Evolutionary conservation across 2,329 filamentous ascomycete species (phyloP), one percentile per base, ranked within the genome.

Genomic region (Colletotrichum scovillei): DNA sequence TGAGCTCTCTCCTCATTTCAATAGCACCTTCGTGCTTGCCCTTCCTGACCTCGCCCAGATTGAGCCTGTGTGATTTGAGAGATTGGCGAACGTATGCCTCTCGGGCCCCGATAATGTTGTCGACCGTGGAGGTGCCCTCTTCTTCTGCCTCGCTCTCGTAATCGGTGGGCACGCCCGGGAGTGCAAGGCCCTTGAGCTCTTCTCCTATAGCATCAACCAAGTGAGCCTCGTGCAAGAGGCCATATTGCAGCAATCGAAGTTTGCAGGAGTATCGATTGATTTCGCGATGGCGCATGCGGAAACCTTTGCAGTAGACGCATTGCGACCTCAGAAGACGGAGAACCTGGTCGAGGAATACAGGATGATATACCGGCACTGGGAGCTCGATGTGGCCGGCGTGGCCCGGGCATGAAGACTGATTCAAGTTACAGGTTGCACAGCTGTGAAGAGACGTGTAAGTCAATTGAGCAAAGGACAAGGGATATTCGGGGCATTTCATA

Each of bases 351-450:
- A 99, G 93, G 80, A 98, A 98, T 2, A 95, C 93, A n/a, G 96
- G 94, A 82, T 99, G 96, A 82, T 98, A 99, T 65, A 98, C 94
- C 59, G 94, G 94, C 14, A 95, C 93, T 16, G 97, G 95, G 14
- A 99, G 91, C 78, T 98, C 95, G 81, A 99, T 97, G 81, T 99
- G 97, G 66, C 97, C 97, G 73, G 93, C 90, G 85, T 99, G 97
- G 70, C 97, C 97, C 7, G 96, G 95, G 81, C 97, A 99, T 78
- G 90, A 90, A 80, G 92, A 89, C 74, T 92, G 92, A 79, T 92
- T 93, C 76, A 97, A 89, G 77, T 96, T 94, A 85, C 97, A 99
- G 82, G 97, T 99, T 78, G 95, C 89, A 85, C 97, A 99, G 80
- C 95, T 97, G 28, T 60, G 60, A 74, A 77, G 74, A 63, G 59